Base-by-base conservation (phyloP, 441 rosid genomes). In the Gossypium davidsonii region DNA sequence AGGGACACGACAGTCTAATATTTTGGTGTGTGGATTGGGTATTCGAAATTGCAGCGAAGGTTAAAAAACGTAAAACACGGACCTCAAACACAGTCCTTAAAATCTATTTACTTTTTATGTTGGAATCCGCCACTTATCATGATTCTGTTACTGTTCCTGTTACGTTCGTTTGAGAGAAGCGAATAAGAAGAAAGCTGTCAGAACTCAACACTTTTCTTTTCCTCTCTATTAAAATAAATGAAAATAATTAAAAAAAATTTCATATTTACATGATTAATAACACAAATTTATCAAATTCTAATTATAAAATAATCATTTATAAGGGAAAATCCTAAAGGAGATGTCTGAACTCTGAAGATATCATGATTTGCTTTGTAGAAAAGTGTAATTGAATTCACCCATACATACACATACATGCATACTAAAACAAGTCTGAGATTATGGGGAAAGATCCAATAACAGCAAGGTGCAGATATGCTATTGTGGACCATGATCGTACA, bases 21-120 rank as follows among this genome's bases (percentile, higher is more conserved):
- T 9, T 49, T 61, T 57, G 39, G 70, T 79, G 84, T 82, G 86
- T 97, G 91, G 56, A 9, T 61, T 62, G 28, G 79, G 79, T 77
- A 80, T 82, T 85, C 97, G 94, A 71, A 89, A 85, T 52, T 85
- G 96, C 56, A 82, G 79, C 84, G 61, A 74, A 80, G 64, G 14
- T 26, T 25, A 71, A 61, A 71, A 67, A 65, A 11, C 42, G 42
- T 53, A 1, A 20, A 49, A 64, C 44, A 31, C 86, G 97, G 94
- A 90, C 83, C 82, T 84, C 82, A 93, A 65, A 81, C 51, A 28
- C 57, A 49, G 39, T 34, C 55, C 56, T 89, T 74, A 79, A 84
- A 84, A 79, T 86, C 61, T 17, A 81, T 72, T 79, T 78, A 23
- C 82, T 23, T 62, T 15, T 2, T 12, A 14, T 1, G 58, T 85